Evolutionary conservation across 176 grass and related monocot genomes (phyloP).

Genomic region (Oryza coarctata): DNA sequence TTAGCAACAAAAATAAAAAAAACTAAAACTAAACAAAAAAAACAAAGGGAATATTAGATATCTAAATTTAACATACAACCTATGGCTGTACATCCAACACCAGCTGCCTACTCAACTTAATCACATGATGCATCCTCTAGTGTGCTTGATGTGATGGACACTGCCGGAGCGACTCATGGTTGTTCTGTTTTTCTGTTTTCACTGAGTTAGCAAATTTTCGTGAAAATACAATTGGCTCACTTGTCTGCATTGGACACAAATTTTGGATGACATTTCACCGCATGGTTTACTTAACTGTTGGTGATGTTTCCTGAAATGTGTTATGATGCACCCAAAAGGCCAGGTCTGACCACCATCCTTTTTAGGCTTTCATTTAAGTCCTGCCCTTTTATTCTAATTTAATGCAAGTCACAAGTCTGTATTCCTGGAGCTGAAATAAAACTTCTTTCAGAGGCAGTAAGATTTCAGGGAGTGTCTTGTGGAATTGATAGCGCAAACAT

Average conservation of each 20-base stretch:
- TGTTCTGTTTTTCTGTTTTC: not conserved
- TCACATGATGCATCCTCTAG: not conserved
- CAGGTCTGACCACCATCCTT: not conserved
- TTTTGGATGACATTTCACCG: not conserved
- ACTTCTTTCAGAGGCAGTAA: not conserved
- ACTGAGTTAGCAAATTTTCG: not conserved
- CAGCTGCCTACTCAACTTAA: not conserved
- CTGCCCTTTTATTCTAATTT: not conserved
- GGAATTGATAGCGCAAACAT: not conserved
- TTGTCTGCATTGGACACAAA: not conserved
- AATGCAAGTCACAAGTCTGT: not conserved
- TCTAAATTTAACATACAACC: not conserved
- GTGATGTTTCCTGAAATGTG: not conserved
- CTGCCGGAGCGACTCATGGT: not conserved
- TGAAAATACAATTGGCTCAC: not conserved
- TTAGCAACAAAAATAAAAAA: not conserved
- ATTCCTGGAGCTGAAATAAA: not conserved
- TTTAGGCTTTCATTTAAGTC: not conserved
- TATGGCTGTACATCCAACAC: not conserved
- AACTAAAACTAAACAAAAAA: not conserved
- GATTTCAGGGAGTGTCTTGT: not conserved
- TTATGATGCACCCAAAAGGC: not conserved
- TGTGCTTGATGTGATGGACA: not conserved
- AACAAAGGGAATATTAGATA: not conserved
- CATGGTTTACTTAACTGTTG: not conserved